These are phyloP conservation scores for Truncatella angustata DNA, from an alignment of 2,329 filamentous ascomycete species.

Conservation along the genomic window DNA sequence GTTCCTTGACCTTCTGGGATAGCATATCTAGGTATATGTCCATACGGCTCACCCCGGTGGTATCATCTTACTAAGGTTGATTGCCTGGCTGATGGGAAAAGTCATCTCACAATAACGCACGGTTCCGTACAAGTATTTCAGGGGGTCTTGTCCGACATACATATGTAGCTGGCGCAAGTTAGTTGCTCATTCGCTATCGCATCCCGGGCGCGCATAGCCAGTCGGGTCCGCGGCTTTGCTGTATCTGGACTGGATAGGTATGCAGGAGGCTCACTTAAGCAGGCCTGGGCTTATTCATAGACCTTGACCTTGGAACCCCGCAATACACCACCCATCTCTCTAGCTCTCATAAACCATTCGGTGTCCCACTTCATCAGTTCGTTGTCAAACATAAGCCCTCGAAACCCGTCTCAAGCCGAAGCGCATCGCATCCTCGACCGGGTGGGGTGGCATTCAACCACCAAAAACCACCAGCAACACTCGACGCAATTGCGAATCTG, in stretches of 20 bases:
- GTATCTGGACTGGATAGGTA: neutral
- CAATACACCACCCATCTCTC: slow-evolving; percentile 5
- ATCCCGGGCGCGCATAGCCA: neutral
- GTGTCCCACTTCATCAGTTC: slow-evolving; percentile 14
- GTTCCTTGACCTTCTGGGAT: too few relatives aligned
- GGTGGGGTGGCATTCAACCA: slow-evolving; percentile 8
- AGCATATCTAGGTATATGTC: too few relatives aligned
- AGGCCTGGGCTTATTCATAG: neutral
- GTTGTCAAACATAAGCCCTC: slow-evolving; percentile 25
- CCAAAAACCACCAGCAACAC: slow-evolving; percentile 4
- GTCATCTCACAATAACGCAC: too few relatives aligned
- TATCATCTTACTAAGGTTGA: too few relatives aligned
- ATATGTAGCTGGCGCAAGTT: too few relatives aligned
- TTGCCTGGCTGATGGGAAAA: too few relatives aligned
- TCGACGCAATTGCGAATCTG: neutral
- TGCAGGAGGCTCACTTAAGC: neutral
- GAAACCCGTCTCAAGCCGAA: slow-evolving; percentile 34
- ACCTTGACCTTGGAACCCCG: neutral
- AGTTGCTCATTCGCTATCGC: neutral
- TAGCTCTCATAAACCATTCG: slow-evolving; percentile 11
- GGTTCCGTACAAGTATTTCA: too few relatives aligned
- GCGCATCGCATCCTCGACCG: slow-evolving; percentile 4
- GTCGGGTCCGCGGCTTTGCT: neutral
- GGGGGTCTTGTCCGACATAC: too few relatives aligned
- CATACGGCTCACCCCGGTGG: too few relatives aligned